Evolutionary conservation across 495 filamentous ascomycete genomes (phyloP).

Genomic region (Lineolata rhizophorae): DNA sequence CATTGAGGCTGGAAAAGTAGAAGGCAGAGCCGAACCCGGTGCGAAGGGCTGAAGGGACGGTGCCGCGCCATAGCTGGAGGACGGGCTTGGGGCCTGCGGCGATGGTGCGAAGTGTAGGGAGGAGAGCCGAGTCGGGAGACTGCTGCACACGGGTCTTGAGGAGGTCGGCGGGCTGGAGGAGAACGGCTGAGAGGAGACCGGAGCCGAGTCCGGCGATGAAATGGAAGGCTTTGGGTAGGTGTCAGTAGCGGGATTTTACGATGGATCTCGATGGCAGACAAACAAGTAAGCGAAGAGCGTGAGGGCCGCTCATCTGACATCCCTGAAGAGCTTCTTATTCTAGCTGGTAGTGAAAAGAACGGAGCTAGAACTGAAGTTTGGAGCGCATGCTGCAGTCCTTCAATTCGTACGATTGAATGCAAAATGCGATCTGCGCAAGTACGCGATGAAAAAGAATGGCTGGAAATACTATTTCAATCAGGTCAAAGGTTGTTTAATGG

Average conservation of each 20-base stretch:
- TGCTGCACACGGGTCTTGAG: slow-evolving; percentile 93
- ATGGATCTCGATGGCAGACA: neutral
- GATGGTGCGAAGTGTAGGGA: slow-evolving; percentile 49
- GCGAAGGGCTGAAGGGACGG: slow-evolving; percentile 71
- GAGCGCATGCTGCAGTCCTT: too few relatives aligned
- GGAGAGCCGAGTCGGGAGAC: slow-evolving; percentile 40
- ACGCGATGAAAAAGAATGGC: too few relatives aligned
- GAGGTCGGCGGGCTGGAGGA: slow-evolving; percentile 89
- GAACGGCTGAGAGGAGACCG: slow-evolving; percentile 64
- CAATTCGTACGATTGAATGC: too few relatives aligned
- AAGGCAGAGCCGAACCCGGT: slow-evolving; percentile 84
- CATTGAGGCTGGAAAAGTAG: slow-evolving; percentile 81
- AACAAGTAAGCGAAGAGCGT: neutral
- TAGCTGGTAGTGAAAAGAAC: too few relatives aligned
- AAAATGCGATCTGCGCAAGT: too few relatives aligned
- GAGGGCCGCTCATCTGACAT: neutral
- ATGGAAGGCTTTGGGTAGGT: slow-evolving; percentile 37
- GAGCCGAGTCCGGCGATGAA: slow-evolving; percentile 76
- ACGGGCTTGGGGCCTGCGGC: slow-evolving; percentile 35
- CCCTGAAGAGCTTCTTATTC: too few relatives aligned
- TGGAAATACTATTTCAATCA: too few relatives aligned
- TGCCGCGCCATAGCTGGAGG: slow-evolving; percentile 79
- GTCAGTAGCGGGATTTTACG: slow-evolving; percentile 1
- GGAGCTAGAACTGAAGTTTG: too few relatives aligned
- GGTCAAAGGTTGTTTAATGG: too few relatives aligned